Percentiles rank a stretch among this genome's conserved stretches.
Conservation (phyloP, 768 basidiomycete genomes). For the Cystofilobasidium ferigula region DNA sequence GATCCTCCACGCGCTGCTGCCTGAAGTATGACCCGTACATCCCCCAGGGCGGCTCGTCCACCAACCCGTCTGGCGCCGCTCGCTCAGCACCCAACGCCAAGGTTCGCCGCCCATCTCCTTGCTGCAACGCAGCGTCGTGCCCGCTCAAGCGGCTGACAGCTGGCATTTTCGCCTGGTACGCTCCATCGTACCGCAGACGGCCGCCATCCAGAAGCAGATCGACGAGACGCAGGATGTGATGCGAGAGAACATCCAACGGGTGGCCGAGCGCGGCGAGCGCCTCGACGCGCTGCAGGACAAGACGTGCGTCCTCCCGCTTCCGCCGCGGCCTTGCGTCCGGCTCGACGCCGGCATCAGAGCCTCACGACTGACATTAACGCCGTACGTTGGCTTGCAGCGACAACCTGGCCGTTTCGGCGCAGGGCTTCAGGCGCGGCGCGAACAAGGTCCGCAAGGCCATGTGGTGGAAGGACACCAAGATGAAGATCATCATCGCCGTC, state of each 20-base stretch:
- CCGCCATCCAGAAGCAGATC: conserved; percentile 85
- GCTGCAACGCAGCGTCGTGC: neutral
- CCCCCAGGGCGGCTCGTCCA: conserved; percentile 64
- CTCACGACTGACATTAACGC: conserved; percentile 38
- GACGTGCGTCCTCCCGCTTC: conserved; percentile 53
- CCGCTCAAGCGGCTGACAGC: too few species aligned
- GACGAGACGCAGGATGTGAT: conserved; percentile 95
- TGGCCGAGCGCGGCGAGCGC: conserved; percentile 82
- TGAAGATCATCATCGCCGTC: conserved; percentile 90
- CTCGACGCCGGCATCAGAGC: too few species aligned
- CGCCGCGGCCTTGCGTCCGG: neutral
- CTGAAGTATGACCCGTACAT: conserved; percentile 83
- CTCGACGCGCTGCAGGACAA: conserved; percentile 93
- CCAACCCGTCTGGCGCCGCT: conserved; percentile 30
- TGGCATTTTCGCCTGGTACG: too few species aligned
- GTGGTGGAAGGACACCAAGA: conserved; percentile 61
- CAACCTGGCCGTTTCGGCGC: conserved; percentile 94
- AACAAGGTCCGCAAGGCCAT: conserved; percentile 89
- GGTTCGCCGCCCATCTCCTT: conserved; percentile 42
- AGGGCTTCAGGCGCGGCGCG: conserved; percentile 93
- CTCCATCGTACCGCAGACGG: conserved; percentile 49
- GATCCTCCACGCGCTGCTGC: too few species aligned
- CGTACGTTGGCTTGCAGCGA: conserved; percentile 41
- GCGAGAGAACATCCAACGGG: conserved; percentile 73
- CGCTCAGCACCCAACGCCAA: conserved; percentile 23